Evolutionary conservation across 179 eudicot species (phyloP).

Genomic region (Sideroxylon spinosum): DNA sequence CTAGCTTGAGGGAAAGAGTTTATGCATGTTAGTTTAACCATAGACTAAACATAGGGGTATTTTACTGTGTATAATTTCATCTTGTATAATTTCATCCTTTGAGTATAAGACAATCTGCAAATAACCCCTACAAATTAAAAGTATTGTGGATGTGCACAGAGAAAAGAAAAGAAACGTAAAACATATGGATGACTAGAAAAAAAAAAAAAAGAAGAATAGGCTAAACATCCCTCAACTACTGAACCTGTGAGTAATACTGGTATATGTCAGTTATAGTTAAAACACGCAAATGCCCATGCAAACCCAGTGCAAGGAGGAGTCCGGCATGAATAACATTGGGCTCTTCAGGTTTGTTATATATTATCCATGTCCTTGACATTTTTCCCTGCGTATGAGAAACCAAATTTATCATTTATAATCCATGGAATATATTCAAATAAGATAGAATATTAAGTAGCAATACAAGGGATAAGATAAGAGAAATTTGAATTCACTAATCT

Average conservation of each 20-base stretch:
- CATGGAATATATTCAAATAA: not conserved
- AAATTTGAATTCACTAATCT: constrained; percentile 4
- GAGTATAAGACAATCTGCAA: too few species aligned
- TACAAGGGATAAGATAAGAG: not conserved
- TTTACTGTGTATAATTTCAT: too few species aligned
- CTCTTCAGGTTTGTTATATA: constrained; percentile 86
- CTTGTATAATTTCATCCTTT: too few species aligned
- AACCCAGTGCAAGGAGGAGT: constrained; percentile 90
- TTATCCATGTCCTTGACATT: constrained; percentile 95
- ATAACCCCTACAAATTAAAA: too few species aligned
- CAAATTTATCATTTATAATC: not conserved
- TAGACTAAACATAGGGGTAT: too few species aligned
- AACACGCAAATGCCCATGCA: constrained; percentile 84
- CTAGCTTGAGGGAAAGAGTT: too few species aligned
- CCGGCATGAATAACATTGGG: constrained; percentile 87
- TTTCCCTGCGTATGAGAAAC: constrained; percentile 57
- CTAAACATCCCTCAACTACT: not conserved
- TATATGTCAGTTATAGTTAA: constrained; percentile 78
- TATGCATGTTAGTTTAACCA: too few species aligned
- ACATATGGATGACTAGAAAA: not conserved
- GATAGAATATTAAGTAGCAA: not conserved
- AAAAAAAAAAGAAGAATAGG: not conserved
- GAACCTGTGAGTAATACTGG: constrained; percentile 76
- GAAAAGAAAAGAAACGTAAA: not conserved
- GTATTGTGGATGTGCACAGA: too few species aligned